Percentiles rank a stretch among this genome's conserved stretches.
Conservation (phyloP, 2,329 filamentous ascomycete species). For the Alternaria triticimaculans region DNA sequence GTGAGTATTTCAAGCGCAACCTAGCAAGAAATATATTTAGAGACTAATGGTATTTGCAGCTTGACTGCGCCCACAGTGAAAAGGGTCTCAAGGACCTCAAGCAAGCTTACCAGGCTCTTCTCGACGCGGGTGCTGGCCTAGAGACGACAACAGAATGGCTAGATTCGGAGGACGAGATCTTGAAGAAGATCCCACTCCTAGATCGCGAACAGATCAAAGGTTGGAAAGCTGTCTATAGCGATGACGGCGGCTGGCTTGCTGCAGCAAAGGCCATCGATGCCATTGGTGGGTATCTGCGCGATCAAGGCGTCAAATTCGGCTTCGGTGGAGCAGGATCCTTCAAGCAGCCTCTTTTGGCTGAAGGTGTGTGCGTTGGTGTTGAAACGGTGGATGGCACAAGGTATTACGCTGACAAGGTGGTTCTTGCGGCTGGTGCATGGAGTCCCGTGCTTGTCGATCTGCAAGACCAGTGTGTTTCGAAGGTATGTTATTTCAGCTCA, state of each 20-base stretch:
- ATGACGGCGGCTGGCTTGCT: slow-evolving; percentile 57
- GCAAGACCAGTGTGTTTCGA: slow-evolving; percentile 54
- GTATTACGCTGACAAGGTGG: slow-evolving; percentile 54
- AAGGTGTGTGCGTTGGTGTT: slow-evolving; percentile 50
- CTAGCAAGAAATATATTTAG: not conserved
- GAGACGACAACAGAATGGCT: slow-evolving; percentile 53
- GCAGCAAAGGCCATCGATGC: slow-evolving; percentile 57
- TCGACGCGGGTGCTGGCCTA: slow-evolving; percentile 38
- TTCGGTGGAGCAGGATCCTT: slow-evolving; percentile 55
- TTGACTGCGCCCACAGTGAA: slow-evolving; percentile 46
- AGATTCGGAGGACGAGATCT: slow-evolving; percentile 54
- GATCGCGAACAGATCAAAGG: slow-evolving; percentile 52
- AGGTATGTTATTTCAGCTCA: slow-evolving; percentile 49
- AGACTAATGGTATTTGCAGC: slow-evolving; percentile 20
- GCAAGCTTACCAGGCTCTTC: slow-evolving; percentile 47
- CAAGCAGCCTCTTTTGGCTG: slow-evolving; percentile 50
- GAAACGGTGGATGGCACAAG: slow-evolving; percentile 52
- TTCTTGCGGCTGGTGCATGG: slow-evolving; percentile 52
- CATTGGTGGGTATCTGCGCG: slow-evolving; percentile 50
- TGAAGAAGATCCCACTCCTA: slow-evolving; percentile 51
- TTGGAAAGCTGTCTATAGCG: slow-evolving; percentile 56
- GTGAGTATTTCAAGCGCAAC: slow-evolving; percentile 14
- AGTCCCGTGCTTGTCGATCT: slow-evolving; percentile 37
- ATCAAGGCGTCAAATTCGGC: slow-evolving; percentile 52
- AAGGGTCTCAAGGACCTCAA: slow-evolving; percentile 46